Evolutionary conservation across 148 eudicot species (phyloP).

Genomic region (Fallopia convolvulus): DNA sequence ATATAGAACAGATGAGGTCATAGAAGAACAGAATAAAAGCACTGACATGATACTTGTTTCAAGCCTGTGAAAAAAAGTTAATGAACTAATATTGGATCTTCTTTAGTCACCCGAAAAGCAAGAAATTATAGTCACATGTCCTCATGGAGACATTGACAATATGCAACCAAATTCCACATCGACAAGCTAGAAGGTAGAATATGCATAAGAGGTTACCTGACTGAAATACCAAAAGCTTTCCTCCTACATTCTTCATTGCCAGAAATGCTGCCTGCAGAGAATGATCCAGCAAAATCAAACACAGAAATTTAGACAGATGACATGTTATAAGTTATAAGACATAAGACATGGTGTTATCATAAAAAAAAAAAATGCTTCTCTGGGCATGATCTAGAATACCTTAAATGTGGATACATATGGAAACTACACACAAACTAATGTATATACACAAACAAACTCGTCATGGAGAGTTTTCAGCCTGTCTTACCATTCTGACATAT

Average conservation of each 20-base stretch:
- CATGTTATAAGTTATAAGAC: neutral
- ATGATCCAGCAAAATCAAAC: slow-evolving; percentile 9
- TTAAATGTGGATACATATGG: neutral
- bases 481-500: neutral
- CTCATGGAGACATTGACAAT: neutral
- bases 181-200: neutral
- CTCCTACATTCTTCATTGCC: slow-evolving; percentile 94
- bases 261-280: slow-evolving; percentile 74
- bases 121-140: neutral
- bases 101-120: neutral
- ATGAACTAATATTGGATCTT: neutral
- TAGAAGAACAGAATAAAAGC: neutral
- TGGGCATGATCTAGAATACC: neutral
- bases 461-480: neutral
- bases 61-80: neutral
- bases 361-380: neutral
- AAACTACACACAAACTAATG: neutral
- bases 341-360: neutral
- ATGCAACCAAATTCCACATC: neutral
- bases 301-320: neutral
- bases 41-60: neutral
- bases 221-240: slow-evolving; percentile 91
- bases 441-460: neutral
- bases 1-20: neutral
- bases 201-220: slow-evolving; percentile 43